Base-by-base conservation (phyloP, 345 rosid species). In the Rhizophora mangle region DNA sequence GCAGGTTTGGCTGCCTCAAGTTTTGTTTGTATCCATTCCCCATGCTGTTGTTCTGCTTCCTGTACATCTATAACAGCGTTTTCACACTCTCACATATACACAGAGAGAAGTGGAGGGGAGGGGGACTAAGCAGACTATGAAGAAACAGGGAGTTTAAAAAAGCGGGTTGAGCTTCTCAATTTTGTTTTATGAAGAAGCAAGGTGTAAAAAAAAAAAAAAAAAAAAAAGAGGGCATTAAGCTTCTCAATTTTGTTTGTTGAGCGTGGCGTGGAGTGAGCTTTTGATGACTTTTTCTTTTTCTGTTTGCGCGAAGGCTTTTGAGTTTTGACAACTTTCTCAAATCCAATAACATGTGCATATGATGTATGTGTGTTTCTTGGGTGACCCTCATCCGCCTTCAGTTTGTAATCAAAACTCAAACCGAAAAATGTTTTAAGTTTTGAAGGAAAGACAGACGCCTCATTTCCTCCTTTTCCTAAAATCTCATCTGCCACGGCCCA, bases 1-100 rank as follows among this genome's bases (percentile, higher is more conserved):
- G 72, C 51, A 74, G 34, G 52, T 65, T 79, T 13, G 74, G 80
- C 6, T 79, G 78, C 24, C 68, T 80, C 6, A 77, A 64, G 67
- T 81, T 68, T 72, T 74, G 73, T 61, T 82, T 52, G 72, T 76
- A 76, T 61, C 82, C 76, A 68, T 76, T 82, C 46, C 77, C 83
- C 89, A 82, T 85, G 9, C 49, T 49, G 22, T 59, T 27, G 59
- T 8, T 34, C 59, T 19, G 60, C 18, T 24, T 21, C 20, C 26
- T 56, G 22, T 72, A 57, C 54, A 36, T 19, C 60, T 27, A 36
- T 26, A 5, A 24, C 22, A 11, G 34, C 15, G 18, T 43, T 13
- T 43, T 43, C 49, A 15, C 1, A 43, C 47, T 2, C 16, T 6
- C 9, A 34, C 8, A 7, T 10, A 10, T 10, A 39, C 3, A 39